These are phyloP conservation scores for Albifimbria verrucaria DNA, from an alignment of 2,329 filamentous ascomycete species.

Conservation along the genomic window DNA sequence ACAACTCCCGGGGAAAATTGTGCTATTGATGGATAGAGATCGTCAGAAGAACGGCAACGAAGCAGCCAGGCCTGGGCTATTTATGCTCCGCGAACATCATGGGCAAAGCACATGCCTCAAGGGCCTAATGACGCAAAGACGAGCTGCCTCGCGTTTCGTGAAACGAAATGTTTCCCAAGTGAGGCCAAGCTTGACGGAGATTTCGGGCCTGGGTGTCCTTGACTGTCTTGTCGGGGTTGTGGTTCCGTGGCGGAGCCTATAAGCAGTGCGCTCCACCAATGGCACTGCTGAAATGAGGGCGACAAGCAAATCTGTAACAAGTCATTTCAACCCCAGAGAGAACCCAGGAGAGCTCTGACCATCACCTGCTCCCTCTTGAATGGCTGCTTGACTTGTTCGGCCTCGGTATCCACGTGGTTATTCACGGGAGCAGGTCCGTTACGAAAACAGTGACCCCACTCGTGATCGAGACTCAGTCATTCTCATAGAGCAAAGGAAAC, in stretches of 20 bases:
- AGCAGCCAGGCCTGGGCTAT: neutral
- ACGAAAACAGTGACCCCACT: neutral
- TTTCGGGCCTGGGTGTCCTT: slow-evolving; percentile 21
- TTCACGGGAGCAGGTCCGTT: neutral
- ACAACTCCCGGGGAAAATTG: neutral
- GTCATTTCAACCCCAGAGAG: neutral
- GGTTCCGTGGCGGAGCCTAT: neutral
- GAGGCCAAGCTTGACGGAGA: neutral
- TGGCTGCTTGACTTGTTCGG: neutral
- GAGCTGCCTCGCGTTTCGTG: neutral
- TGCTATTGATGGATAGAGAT: neutral
- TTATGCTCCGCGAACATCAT: neutral
- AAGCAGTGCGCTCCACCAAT: neutral
- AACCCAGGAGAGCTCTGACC: neutral
- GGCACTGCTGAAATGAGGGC: neutral
- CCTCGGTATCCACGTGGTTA: neutral
- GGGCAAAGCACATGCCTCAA: neutral
- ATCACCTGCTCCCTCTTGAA: neutral
- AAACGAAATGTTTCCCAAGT: neutral
- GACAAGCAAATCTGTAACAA: neutral
- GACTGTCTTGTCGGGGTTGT: slow-evolving; percentile 50
- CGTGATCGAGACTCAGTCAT: neutral
- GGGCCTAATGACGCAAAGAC: neutral
- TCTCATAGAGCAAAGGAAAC: neutral
- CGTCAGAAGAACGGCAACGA: neutral